Base-by-base conservation (phyloP, 2,329 filamentous ascomycete species). In the Phialocephala sp. region DNA sequence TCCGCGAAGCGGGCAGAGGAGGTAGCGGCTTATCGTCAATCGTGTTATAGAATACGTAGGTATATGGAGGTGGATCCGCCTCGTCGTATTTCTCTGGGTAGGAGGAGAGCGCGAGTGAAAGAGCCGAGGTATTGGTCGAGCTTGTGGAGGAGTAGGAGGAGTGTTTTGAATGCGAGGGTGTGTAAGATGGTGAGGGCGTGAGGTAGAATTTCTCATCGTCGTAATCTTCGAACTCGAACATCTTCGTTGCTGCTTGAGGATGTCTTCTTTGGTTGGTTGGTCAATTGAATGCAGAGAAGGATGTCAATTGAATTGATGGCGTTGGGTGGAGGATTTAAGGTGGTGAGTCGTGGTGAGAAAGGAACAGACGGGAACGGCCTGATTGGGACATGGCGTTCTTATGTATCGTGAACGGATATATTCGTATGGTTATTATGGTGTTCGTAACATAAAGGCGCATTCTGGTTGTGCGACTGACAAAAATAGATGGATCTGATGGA, bases 11-110 rank as follows among this genome's bases (percentile, higher is more conserved):
- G 9, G 67, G 65, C 20, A 67, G 41, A 24, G 47, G 63, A 20
- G 65, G 67, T 60, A 67, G 50, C 9, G 67, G 63, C 27, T 69
- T 66, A 9, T 66, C 62, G 3, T 52, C 57, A 11, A 60, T 61
- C 1, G 60, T 58, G 32, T 65, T 65, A 32, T 63, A 65, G 59
- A 59, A 65, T 14, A 59, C 35, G 39, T 66, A 56, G 45, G 54
- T 11, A 35, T 66, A 64, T 54, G 41, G 56, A 32, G 64, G 64
- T 6, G 62, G 55, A 20, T 57, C 41, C 24, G 12, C 24, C 15
- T 60, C 41, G 41, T 66, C 32, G 50, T 37, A 59, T 58, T 63
- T 61, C 35, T 63, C 58, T 58, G 57, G 59, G 9, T 45, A 37
- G 61, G 37, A 56, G 36, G 60, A 60, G 35, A 54, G 50, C 15